Evolutionary conservation across 2,329 filamentous ascomycete species (phyloP).

Genomic region (Sphaerostilbella broomeana): DNA sequence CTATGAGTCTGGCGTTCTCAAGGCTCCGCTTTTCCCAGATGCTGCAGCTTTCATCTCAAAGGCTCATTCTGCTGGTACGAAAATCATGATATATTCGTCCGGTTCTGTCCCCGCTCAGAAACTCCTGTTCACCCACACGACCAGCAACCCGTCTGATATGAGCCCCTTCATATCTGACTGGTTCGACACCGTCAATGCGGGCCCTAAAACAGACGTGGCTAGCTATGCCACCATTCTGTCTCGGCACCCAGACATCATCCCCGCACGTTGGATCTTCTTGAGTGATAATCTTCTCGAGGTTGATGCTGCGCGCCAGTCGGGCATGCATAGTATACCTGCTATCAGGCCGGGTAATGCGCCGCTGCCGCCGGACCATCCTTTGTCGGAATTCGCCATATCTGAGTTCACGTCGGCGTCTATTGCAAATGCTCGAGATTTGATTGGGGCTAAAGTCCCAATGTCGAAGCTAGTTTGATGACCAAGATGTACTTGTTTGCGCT

Average conservation of each 20-base stretch:
- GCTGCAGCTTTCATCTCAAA: constrained; percentile 56
- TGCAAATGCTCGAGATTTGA: constrained; percentile 3
- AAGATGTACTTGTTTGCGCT: too few species aligned
- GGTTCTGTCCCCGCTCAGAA: constrained; percentile 77
- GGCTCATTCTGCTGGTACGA: constrained; percentile 51
- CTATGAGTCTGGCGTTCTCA: constrained; percentile 62
- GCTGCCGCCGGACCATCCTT: constrained; percentile 43
- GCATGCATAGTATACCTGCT: constrained; percentile 58
- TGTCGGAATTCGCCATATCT: constrained; percentile 28
- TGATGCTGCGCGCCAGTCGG: constrained; percentile 52
- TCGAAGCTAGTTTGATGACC: too few species aligned
- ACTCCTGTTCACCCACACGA: constrained; percentile 65
- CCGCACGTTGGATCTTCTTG: constrained; percentile 63
- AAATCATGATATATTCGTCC: constrained; percentile 73
- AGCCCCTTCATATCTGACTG: constrained; percentile 54
- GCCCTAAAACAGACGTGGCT: constrained; percentile 58
- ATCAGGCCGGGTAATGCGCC: constrained; percentile 64
- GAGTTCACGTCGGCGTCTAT: constrained; percentile 27
- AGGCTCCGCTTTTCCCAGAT: constrained; percentile 68
- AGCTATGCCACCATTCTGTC: constrained; percentile 63
- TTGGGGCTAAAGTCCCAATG: constrained; percentile 3
- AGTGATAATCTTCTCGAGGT: constrained; percentile 73
- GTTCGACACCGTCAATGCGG: constrained; percentile 78
- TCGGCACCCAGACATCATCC: constrained; percentile 34
- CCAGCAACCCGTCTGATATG: constrained; percentile 52